These are phyloP conservation scores for Inga leiocalycina DNA, from an alignment of 306 rosid species.

Conservation along the genomic window DNA sequence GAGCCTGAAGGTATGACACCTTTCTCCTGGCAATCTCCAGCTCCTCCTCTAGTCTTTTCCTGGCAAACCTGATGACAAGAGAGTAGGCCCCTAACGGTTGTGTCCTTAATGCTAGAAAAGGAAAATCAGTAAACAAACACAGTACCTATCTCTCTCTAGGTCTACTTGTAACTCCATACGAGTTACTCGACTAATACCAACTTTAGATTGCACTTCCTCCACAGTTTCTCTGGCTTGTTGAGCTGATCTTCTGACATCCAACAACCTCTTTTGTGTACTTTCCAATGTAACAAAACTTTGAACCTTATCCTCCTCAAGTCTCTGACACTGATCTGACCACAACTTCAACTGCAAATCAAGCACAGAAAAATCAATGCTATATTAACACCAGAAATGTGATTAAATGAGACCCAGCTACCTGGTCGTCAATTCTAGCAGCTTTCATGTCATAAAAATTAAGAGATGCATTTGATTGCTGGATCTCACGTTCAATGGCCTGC, in stretches of 20 bases:
- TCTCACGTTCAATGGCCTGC: conserved; percentile 61
- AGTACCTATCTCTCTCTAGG: conserved; percentile 86
- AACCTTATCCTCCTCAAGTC: conserved; percentile 56
- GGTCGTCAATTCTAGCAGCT: conserved; percentile 77
- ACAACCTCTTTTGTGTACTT: conserved; percentile 62
- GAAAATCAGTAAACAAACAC: background rate
- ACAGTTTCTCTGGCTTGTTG: conserved; percentile 63
- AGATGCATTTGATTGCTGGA: conserved; percentile 69
- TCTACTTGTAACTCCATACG: conserved; percentile 68
- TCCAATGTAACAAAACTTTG: conserved; percentile 60
- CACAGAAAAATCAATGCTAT: conserved; percentile 26
- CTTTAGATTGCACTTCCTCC: conserved; percentile 65
- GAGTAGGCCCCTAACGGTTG: conserved; percentile 9
- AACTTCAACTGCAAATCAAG: conserved; percentile 66
- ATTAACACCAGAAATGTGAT: conserved; percentile 8
- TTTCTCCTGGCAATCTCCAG: conserved; percentile 74
- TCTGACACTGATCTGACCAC: conserved; percentile 73
- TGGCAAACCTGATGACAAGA: conserved; percentile 60
- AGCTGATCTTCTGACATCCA: conserved; percentile 64
- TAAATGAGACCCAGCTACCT: conserved; percentile 55
- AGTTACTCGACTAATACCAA: conserved; percentile 53
- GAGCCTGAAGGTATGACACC: conserved; percentile 56
- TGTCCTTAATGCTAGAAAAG: conserved; percentile 5
- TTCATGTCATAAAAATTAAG: conserved; percentile 70
- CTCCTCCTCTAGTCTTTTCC: conserved; percentile 78